Evolutionary conservation across 2,329 filamentous ascomycete genomes (phyloP).

Genomic region (Colletotrichum sp.): DNA sequence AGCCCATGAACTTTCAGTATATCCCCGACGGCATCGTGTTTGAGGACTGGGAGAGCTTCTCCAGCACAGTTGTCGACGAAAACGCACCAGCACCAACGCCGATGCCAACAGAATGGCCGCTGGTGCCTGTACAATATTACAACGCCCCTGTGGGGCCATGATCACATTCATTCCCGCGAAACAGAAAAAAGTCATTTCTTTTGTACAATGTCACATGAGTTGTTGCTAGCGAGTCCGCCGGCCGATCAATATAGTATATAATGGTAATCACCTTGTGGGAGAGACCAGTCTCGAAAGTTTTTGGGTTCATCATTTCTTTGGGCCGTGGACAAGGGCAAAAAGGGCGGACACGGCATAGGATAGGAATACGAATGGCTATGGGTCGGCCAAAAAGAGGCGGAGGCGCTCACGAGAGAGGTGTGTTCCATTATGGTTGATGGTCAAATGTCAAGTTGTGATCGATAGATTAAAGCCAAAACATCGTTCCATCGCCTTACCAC

Average conservation of each 20-base stretch:
- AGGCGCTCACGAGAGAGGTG: conserved; percentile 17
- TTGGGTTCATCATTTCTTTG: not conserved
- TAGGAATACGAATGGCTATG: conserved; percentile 15
- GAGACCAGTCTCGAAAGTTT: conserved; percentile 11
- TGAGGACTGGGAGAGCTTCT: conserved; percentile 46
- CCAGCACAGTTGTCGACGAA: conserved; percentile 38
- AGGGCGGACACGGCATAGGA: conserved; percentile 3
- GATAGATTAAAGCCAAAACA: conserved; percentile 9
- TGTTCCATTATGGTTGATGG: conserved; percentile 16
- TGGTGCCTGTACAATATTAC: conserved; percentile 29
- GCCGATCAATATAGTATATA: conserved; percentile 24
- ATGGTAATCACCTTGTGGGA: conserved; percentile 24
- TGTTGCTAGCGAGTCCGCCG: conserved; percentile 10
- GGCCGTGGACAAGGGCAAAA: conserved; percentile 11
- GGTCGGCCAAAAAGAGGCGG: conserved; percentile 8
- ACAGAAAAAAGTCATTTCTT: conserved; percentile 14
- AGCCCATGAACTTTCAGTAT: conserved; percentile 49
- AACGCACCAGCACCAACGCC: conserved; percentile 21
- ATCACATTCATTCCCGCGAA: not conserved
- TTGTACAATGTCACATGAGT: conserved; percentile 21
- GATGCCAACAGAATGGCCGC: conserved; percentile 27
- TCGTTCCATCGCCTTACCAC: not conserved
- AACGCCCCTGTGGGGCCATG: conserved; percentile 22
- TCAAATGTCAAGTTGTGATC: conserved; percentile 9
- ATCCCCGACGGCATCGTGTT: conserved; percentile 42